Base-by-base conservation (phyloP, 2,329 filamentous ascomycete genomes). In the Botrytis deweyae region DNA sequence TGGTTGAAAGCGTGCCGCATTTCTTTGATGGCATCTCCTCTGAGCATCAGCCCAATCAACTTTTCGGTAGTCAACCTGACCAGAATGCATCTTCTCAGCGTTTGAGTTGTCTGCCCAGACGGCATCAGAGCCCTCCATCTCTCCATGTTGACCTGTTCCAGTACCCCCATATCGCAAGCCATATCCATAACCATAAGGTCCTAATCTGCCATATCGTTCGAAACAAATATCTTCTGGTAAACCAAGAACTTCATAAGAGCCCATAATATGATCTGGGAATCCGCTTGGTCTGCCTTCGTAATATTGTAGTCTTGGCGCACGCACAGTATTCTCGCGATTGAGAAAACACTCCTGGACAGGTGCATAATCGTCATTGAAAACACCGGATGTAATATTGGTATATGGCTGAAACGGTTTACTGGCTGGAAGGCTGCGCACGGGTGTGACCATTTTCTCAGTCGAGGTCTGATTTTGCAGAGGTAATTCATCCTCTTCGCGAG, bases 161-260 rank as follows among this genome's bases (percentile, higher is more conserved):
- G 92, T 90, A 2, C 95, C 95, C 20, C 95, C 95, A 76, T 88
- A 90, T 74, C 90, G 90, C 49, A 88, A 85, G 46, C 92, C 93
- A 82, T 98, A 98, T 14, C 95, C 95, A 75, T 94, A 89, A 0
- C 95, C 95, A 78, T 99, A 99, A 0, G 95, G 93, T 0, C 93
- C 95, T 44, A 96, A 89, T 76, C 94, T 89, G 4, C 95, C 95
- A 81, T 93, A 97, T 2, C 96, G 88, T 78, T 99, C 96, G 80
- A 97, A 98, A 84, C 96, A 99, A 65, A 98, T 89, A 79, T 97
- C 92, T 77, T 97, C 89, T 29, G 92, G 89, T 52, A 98, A 84
- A 0, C 90, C 91, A 20, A 98, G 83, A 59, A 95, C 82, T 16
- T 94, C 90, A 79, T 97, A 95, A 0, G 94, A 97, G n/a, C 96